Evolutionary conservation across 2,329 filamentous ascomycete genomes (phyloP).

Genomic region (Exophiala calicioides): DNA sequence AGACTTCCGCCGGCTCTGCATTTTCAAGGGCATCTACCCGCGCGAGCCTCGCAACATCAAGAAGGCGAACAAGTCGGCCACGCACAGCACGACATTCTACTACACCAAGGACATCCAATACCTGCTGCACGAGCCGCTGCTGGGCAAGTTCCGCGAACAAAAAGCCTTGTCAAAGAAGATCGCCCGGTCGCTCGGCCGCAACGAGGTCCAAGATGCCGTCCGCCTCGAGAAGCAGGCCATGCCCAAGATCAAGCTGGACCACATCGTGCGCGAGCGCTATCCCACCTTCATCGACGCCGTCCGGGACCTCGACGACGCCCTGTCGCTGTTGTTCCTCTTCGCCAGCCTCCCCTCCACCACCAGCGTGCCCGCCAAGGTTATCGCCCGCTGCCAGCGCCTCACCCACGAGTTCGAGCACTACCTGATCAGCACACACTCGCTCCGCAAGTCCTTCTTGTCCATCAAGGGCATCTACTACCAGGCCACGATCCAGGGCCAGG

Average conservation of each 20-base stretch:
- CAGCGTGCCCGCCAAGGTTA: constrained; percentile 90
- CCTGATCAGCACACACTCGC: constrained; percentile 83
- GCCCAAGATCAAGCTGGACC: constrained; percentile 86
- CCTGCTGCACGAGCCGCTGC: constrained; percentile 90
- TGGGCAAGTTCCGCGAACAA: constrained; percentile 94
- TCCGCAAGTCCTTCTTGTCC: constrained; percentile 94
- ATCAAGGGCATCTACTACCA: constrained; percentile 99
- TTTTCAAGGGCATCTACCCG: constrained; percentile 99
- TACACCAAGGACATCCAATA: constrained; percentile 97
- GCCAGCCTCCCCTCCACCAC: constrained; percentile 90
- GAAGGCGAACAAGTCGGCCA: constrained; percentile 90
- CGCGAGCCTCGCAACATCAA: constrained; percentile 96
- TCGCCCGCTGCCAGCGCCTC: constrained; percentile 88
- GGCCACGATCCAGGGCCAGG: constrained; percentile 93
- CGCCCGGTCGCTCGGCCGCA: constrained; percentile 82
- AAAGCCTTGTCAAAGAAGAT: constrained; percentile 98
- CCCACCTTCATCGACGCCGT: constrained; percentile 94
- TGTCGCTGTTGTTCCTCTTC: constrained; percentile 97
- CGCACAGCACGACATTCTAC: constrained; percentile 87
- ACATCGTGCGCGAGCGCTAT: constrained; percentile 97
- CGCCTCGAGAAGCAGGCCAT: constrained; percentile 89
- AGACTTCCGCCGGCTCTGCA: constrained; percentile 97
- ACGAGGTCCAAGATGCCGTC: constrained; percentile 84
- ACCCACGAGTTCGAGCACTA: constrained; percentile 98
- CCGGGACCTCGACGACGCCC: constrained; percentile 90